A percentile compares a stretch with the other conserved stretches of the same genome.
Conservation (phyloP, 2,329 filamentous ascomycete genomes). For the Fusarium longipes region DNA sequence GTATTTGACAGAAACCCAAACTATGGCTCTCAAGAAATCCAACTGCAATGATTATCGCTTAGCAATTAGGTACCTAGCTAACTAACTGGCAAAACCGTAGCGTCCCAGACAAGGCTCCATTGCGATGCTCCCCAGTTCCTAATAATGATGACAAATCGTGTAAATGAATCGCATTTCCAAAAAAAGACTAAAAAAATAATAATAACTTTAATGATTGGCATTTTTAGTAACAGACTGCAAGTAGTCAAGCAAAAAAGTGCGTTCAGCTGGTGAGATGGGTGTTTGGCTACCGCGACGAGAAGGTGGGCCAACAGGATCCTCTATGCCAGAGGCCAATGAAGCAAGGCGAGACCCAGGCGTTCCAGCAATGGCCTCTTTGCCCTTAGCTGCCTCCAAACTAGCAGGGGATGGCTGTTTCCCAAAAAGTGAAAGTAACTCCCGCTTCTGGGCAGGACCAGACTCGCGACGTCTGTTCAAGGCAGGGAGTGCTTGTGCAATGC, state of each 20-base stretch:
- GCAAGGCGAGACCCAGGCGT: constrained; percentile 53
- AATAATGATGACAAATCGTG: constrained; percentile 35
- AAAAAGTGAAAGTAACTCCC: constrained; percentile 70
- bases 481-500: constrained; percentile 32
- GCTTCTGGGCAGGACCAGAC: constrained; percentile 50
- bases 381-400: constrained; percentile 41
- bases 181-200: too few relatives aligned
- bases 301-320: constrained; percentile 45
- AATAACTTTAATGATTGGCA: constrained; percentile 48
- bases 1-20: background rate
- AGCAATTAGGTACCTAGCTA: constrained; percentile 21
- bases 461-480: constrained; percentile 39
- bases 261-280: constrained; percentile 75
- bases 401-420: constrained; percentile 55
- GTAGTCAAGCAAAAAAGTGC: constrained; percentile 81
- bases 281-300: constrained; percentile 62
- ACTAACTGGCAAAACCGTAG: constrained; percentile 11
- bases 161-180: constrained; percentile 23
- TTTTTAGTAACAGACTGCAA: constrained; percentile 67
- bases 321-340: constrained; percentile 57
- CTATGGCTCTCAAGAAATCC: background rate
- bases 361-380: constrained; percentile 42
- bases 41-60: constrained; percentile 13
- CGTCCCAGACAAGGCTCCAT: constrained; percentile 35
- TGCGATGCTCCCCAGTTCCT: constrained; percentile 33